phyloP scores from a whole-genome alignment of 2,329 filamentous ascomycete genomes.

The Nigrospora oryzae region DNA sequence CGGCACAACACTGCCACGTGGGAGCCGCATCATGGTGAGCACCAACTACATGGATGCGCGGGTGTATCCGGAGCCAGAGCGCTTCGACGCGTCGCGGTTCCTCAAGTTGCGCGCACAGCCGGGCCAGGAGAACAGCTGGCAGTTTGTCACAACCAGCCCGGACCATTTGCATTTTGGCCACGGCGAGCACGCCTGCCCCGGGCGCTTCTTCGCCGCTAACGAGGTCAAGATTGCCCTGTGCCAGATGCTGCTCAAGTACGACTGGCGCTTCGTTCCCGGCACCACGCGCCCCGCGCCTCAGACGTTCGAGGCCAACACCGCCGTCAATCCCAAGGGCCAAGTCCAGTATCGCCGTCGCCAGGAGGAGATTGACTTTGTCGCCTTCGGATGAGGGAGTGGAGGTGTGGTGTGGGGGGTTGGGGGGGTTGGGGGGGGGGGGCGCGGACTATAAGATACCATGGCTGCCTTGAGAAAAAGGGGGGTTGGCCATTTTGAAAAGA shows the following conservation, averaged over 20 bases:
- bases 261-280: constrained; percentile 20
- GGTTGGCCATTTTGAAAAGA: too few relatives aligned
- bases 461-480: too few relatives aligned
- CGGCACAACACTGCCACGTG: constrained; percentile 17
- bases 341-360: constrained; percentile 17
- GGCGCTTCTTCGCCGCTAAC: constrained; percentile 22
- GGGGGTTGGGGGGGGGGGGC: too few relatives aligned
- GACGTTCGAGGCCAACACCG: constrained; percentile 10
- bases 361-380: constrained; percentile 19
- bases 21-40: constrained; percentile 17
- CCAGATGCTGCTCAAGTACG: constrained; percentile 21
- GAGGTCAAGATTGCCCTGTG: constrained; percentile 24
- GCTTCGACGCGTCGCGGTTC: constrained; percentile 20
- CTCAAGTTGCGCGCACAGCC: constrained; percentile 16
- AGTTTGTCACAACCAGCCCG: constrained; percentile 25
- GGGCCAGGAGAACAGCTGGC: constrained; percentile 22
- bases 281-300: constrained; percentile 9
- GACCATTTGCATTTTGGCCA: constrained; percentile 28
- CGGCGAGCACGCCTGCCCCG: constrained; percentile 28
- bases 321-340: constrained; percentile 10
- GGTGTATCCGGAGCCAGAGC: constrained; percentile 17
- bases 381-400: not conserved
- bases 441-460: too few relatives aligned
- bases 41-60: constrained; percentile 17
- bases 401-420: too few relatives aligned